Conservation (phyloP, 306 rosid genomes). For the Nissolia schottii region DNA sequence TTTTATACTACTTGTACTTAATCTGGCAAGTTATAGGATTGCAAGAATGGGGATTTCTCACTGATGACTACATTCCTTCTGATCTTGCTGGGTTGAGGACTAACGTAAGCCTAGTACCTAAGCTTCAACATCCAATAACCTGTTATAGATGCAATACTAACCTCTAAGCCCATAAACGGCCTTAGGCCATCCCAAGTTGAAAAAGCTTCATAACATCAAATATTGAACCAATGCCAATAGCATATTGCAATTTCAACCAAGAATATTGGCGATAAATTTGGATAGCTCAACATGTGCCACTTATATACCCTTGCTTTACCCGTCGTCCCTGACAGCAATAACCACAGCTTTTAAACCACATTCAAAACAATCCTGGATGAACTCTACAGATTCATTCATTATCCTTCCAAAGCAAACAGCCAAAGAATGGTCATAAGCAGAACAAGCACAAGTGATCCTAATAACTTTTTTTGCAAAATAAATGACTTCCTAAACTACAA, state of each 20-base stretch:
- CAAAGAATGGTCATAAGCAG: background rate
- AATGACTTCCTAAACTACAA: background rate
- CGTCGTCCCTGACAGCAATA: background rate
- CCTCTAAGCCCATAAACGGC: background rate
- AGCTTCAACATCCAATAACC: background rate
- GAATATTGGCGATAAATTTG: background rate
- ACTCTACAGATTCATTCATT: background rate
- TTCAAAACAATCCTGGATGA: background rate
- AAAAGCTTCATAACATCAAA: background rate
- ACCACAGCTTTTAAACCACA: background rate
- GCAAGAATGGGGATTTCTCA: background rate
- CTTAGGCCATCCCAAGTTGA: background rate
- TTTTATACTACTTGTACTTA: background rate
- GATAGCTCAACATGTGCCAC: background rate
- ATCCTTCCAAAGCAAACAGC: background rate
- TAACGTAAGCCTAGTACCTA: background rate
- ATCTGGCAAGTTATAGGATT: background rate
- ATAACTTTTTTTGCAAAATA: background rate
- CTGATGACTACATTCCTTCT: background rate
- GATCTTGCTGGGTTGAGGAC: background rate
- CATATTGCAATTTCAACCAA: background rate
- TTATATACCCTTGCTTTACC: background rate
- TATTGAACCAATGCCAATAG: background rate
- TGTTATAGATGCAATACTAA: background rate
- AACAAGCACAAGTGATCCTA: constrained; percentile 3